Conservation (phyloP, 2,329 filamentous ascomycete genomes). For the Chrysoporthe cubensis region DNA sequence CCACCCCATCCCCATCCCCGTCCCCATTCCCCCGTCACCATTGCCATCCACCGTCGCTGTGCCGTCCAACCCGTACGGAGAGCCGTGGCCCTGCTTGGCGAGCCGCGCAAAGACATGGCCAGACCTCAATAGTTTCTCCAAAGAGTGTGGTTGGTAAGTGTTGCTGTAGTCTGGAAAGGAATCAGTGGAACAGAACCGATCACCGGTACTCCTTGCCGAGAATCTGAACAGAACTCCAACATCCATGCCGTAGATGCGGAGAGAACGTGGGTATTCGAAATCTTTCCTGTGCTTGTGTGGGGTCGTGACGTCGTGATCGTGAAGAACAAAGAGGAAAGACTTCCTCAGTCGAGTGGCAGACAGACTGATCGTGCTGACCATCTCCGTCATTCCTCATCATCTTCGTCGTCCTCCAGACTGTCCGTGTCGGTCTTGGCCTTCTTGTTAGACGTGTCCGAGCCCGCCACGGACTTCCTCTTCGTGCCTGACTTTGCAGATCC, state of each 20-base stretch:
- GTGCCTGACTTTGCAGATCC: constrained; percentile 46
- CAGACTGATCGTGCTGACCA: constrained; percentile 10
- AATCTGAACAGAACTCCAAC: constrained; percentile 8
- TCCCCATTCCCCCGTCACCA: neutral
- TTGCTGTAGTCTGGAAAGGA: neutral
- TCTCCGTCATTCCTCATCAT: constrained; percentile 34
- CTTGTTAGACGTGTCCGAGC: constrained; percentile 55
- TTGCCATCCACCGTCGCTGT: neutral
- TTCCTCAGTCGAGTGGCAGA: constrained; percentile 20
- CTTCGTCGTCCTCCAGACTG: constrained; percentile 45
- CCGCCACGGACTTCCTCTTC: constrained; percentile 65
- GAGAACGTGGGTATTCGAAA: constrained; percentile 24
- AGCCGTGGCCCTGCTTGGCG: neutral
- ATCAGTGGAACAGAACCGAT: neutral
- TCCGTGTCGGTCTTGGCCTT: constrained; percentile 50
- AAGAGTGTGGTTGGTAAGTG: neutral
- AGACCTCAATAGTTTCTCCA: neutral
- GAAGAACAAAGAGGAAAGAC: constrained; percentile 23
- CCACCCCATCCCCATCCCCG: constrained; percentile 1
- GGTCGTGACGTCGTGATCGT: constrained; percentile 30
- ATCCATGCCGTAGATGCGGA: constrained; percentile 18
- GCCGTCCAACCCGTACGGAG: neutral
- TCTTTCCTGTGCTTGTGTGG: constrained; percentile 21
- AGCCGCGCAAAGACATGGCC: neutral
- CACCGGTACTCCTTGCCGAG: neutral